Evolutionary conservation across 176 grass and related monocot genomes (phyloP).

Genomic region (Lolium rigidum): DNA sequence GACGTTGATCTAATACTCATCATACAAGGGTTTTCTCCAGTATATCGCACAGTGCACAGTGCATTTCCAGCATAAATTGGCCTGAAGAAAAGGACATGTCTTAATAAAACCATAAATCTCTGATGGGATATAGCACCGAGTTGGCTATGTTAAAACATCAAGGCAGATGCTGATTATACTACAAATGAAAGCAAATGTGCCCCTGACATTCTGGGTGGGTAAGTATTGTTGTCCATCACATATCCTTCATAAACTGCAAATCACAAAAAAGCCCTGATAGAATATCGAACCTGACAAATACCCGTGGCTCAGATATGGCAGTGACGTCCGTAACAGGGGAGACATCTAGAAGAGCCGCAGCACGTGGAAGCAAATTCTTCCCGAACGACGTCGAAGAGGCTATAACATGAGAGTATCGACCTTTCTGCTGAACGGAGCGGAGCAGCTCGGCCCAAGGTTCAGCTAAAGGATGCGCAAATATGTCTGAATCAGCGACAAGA

Average conservation of each 20-base stretch:
- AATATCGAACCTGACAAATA: constrained; percentile 80
- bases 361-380: constrained; percentile 90
- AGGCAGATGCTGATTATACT: no score
- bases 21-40: constrained; percentile 74
- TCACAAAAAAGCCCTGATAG: neutral
- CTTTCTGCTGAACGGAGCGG: constrained; percentile 69
- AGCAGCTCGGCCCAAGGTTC: constrained; percentile 82
- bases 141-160: no score
- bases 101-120: neutral
- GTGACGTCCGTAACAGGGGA: constrained; percentile 91
- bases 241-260: constrained; percentile 13
- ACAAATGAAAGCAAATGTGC: neutral
- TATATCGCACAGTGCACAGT: constrained; percentile 85
- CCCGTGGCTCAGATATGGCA: constrained; percentile 59
- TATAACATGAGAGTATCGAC: constrained; percentile 82
- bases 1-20: constrained; percentile 93
- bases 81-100: constrained; percentile 50
- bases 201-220: neutral
- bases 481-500: constrained; percentile 75
- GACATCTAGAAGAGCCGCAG: constrained; percentile 87
- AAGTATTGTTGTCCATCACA: neutral
- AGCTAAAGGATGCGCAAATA: constrained; percentile 73
- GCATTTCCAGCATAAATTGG: constrained; percentile 99
- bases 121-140: no score
- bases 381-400: constrained; percentile 88